phyloP scores from a whole-genome alignment of 2,329 filamentous ascomycete genomes.

The Sporothrix inflata region DNA sequence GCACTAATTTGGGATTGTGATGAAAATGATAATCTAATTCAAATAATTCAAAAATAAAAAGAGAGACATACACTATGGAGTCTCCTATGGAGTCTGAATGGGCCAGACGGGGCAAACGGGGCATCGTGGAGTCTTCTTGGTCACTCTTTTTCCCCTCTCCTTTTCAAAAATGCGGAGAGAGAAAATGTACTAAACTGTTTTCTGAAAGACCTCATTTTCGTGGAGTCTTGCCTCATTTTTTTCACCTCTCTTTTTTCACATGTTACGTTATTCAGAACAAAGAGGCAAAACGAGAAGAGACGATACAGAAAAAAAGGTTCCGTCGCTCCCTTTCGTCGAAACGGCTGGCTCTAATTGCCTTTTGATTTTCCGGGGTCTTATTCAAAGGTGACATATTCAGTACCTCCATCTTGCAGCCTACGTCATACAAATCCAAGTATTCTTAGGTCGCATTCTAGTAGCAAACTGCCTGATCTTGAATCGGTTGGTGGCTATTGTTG shows the following conservation, averaged over 20 bases:
- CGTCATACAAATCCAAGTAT: not conserved
- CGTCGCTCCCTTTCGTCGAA: not conserved
- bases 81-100: not conserved
- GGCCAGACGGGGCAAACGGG: not conserved
- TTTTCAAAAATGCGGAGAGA: not conserved
- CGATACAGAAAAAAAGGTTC: not conserved
- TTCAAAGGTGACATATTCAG: not conserved
- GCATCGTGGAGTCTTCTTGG: not conserved
- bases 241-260: not conserved
- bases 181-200: not conserved
- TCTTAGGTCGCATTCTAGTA: not conserved
- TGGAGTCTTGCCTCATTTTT: not conserved
- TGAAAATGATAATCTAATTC: not conserved
- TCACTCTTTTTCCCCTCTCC: not conserved
- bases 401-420: not conserved
- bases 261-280: not conserved
- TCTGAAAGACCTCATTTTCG: not conserved
- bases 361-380: not conserved
- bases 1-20: not conserved
- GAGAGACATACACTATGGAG: not conserved
- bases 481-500: not conserved
- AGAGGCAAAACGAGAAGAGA: not conserved
- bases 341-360: not conserved
- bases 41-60: not conserved
- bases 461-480: not conserved